These are phyloP conservation scores for Mycena citricolor DNA, from an alignment of 1,284 basidiomycete genomes.

Conservation along the genomic window DNA sequence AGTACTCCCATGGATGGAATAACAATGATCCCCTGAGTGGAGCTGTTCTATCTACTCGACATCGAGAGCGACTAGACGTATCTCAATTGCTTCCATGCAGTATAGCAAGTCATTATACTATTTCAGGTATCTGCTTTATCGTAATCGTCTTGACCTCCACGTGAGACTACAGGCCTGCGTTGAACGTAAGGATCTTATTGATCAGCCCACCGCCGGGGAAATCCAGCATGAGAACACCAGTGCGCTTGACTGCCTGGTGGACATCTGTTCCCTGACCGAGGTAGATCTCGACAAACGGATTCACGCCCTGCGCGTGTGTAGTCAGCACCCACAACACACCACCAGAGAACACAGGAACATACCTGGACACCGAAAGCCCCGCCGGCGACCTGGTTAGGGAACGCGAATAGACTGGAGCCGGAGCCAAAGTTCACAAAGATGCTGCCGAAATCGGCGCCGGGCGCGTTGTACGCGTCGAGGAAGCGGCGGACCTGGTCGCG, in stretches of 20 bases:
- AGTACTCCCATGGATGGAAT: too few relatives aligned
- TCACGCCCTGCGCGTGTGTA: constrained; percentile 17
- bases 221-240: constrained; percentile 15
- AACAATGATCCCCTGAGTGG: too few relatives aligned
- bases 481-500: constrained; percentile 22
- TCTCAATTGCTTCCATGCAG: too few relatives aligned
- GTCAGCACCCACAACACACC: too few relatives aligned
- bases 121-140: too few relatives aligned
- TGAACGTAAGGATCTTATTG: constrained; percentile 13
- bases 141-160: too few relatives aligned
- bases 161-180: too few relatives aligned
- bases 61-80: too few relatives aligned
- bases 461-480: constrained; percentile 16
- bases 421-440: constrained; percentile 19
- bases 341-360: not conserved
- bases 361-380: constrained; percentile 11
- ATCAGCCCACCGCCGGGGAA: constrained; percentile 17
- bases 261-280: constrained; percentile 18
- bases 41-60: too few relatives aligned
- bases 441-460: constrained; percentile 1
- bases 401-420: constrained; percentile 11
- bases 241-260: constrained; percentile 15
- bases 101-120: too few relatives aligned
- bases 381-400: constrained; percentile 12
- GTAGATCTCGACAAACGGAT: constrained; percentile 19